Evolutionary conservation across 208 protist genomes (phyloP), one percentile per base, ranked within the genome.

Genomic region (Blastocrithidia nonstop): DNA sequence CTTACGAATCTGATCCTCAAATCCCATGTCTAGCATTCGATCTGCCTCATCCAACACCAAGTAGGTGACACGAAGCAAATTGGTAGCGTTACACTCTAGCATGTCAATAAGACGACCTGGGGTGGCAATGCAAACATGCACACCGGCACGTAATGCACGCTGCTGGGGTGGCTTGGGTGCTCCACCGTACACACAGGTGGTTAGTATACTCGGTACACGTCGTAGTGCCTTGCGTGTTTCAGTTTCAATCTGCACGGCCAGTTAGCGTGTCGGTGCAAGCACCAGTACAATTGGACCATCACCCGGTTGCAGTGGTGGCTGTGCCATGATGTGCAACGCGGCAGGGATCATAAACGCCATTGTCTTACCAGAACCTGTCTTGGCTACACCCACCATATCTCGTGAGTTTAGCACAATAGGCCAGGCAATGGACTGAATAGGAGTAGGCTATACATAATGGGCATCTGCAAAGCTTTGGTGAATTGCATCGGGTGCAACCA

Each of bases 1-100:
- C 29, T 84, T 77, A n/a, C 64, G 79, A 29, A 99, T 98, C 66
- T 99, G 96, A 9, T 90, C 82, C 59, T 97, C 95, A 61, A 98
- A 98, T 21, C 97, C 97, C 81, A 99, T 95, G 58, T 99, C 97
- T 21, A 99, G 94, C 95, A 99, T 98, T 37, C 96, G 68, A 53
- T 98, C 96, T 5, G 95, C 95, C 66, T 99, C 96, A 56, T 99
- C 96, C 11, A 99, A 64, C 19, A 98, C 96, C 6, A 99, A 74
- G 63, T 97, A 98, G 42, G 87, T 97, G 59, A 96, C 93, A 38
- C 95, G 92, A 47, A 95, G 92, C 9, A 99, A 67, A 61, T 98
- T 96, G 1, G 97, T 61, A 48, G 86, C 81, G 55, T 48, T 45
- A 44, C 16, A 50, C 43, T 99, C 83, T 2, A 98, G 61, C 39